phyloP scores from a whole-genome alignment of 257 asterid genomes.

The Ligustrum vulgare region DNA sequence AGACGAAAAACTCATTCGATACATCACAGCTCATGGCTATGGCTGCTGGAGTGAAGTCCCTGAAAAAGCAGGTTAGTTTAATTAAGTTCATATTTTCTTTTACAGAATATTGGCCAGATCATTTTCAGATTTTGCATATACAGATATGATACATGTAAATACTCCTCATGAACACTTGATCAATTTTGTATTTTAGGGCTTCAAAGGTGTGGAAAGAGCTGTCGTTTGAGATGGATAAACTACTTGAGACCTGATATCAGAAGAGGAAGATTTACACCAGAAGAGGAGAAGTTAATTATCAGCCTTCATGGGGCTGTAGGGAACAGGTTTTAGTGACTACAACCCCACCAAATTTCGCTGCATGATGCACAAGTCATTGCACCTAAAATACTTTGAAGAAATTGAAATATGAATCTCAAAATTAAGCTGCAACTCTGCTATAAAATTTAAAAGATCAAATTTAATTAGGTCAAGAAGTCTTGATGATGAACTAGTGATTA shows the following conservation, averaged over 20 bases:
- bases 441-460: neutral
- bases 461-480: neutral
- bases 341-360: neutral
- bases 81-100: too few species aligned
- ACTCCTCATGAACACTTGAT: too few species aligned
- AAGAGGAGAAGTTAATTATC: constrained; percentile 84
- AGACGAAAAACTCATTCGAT: constrained; percentile 77
- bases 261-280: constrained; percentile 81
- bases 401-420: neutral
- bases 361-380: neutral
- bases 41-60: constrained; percentile 99
- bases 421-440: neutral
- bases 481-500: too few species aligned
- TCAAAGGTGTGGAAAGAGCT: constrained; percentile 93
- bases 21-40: constrained; percentile 81
- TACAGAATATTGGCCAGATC: too few species aligned
- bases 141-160: too few species aligned
- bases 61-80: constrained; percentile 78
- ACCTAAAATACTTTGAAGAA: neutral
- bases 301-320: constrained; percentile 93
- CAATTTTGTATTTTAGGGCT: constrained; percentile 45
- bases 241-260: constrained; percentile 90
- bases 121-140: too few species aligned
- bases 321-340: constrained; percentile 62
- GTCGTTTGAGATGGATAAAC: constrained; percentile 89